These are phyloP conservation scores for Schizothecium vesticola DNA, from an alignment of 495 filamentous ascomycete genomes.

Conservation along the genomic window DNA sequence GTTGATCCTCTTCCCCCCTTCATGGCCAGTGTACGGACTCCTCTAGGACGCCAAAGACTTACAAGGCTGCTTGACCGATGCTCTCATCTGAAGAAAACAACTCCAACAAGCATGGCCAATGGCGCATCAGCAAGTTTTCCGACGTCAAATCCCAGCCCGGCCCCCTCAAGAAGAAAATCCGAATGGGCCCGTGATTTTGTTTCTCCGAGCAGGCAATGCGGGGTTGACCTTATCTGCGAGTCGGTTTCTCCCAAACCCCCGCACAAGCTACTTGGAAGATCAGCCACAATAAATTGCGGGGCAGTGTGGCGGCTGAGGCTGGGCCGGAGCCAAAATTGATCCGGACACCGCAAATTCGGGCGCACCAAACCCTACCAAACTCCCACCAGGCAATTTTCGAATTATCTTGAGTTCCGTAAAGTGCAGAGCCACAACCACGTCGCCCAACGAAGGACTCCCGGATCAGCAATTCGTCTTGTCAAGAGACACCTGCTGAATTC, in stretches of 20 bases:
- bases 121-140: not conserved
- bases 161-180: not conserved
- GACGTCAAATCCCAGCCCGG: not conserved
- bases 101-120: not conserved
- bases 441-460: slow-evolving; percentile 33
- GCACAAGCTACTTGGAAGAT: not conserved
- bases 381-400: slow-evolving; percentile 34
- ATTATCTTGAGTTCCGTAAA: slow-evolving; percentile 27
- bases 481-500: slow-evolving; percentile 31
- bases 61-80: not conserved
- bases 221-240: not conserved
- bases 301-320: not conserved
- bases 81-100: not conserved
- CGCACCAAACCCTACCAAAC: slow-evolving; percentile 26
- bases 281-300: not conserved
- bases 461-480: slow-evolving; percentile 30
- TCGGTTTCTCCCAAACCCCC: not conserved
- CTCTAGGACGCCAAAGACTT: not conserved
- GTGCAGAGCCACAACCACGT: slow-evolving; percentile 35
- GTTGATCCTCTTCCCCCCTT: not conserved
- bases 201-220: not conserved
- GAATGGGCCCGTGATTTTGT: not conserved
- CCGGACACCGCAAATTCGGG: slow-evolving; percentile 21
- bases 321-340: slow-evolving; percentile 21
- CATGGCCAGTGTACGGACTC: not conserved